These are phyloP conservation scores for Odontarrhena argentea DNA, from an alignment of 345 rosid genomes.

Conservation along the genomic window DNA sequence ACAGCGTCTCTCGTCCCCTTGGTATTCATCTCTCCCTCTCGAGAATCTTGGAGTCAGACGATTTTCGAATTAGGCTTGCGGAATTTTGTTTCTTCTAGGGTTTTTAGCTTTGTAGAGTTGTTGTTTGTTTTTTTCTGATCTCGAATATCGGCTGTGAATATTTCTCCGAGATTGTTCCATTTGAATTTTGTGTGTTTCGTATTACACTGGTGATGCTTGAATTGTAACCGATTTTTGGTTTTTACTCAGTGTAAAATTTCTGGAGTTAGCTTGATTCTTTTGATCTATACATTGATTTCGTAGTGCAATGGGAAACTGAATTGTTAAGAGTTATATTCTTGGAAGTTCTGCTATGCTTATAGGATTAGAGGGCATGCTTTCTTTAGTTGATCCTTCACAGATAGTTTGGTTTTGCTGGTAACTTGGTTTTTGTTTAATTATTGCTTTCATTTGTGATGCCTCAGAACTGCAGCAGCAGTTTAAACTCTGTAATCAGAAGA, in stretches of 20 bases:
- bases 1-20: constrained; percentile 58
- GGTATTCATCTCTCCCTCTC: constrained; percentile 44
- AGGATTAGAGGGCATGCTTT: not conserved
- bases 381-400: constrained; percentile 5
- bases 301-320: too few relatives aligned
- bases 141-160: not conserved
- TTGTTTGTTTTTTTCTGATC: not conserved
- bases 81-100: too few relatives aligned
- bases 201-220: too few relatives aligned
- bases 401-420: not conserved
- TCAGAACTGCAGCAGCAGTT: constrained; percentile 78
- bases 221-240: too few relatives aligned
- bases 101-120: not conserved
- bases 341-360: not conserved
- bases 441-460: constrained; percentile 2
- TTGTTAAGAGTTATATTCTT: not conserved
- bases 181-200: not conserved
- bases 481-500: constrained; percentile 57
- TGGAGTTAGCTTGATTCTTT: too few relatives aligned
- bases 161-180: too few relatives aligned
- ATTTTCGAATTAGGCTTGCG: not conserved
- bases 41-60: not conserved
- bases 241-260: too few relatives aligned
- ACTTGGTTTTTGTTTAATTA: not conserved
- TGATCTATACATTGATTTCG: too few relatives aligned